Percentiles rank a stretch among this genome's conserved stretches.
Conservation (phyloP, 2,329 filamentous ascomycete species). For the Fusarium aywerte region DNA sequence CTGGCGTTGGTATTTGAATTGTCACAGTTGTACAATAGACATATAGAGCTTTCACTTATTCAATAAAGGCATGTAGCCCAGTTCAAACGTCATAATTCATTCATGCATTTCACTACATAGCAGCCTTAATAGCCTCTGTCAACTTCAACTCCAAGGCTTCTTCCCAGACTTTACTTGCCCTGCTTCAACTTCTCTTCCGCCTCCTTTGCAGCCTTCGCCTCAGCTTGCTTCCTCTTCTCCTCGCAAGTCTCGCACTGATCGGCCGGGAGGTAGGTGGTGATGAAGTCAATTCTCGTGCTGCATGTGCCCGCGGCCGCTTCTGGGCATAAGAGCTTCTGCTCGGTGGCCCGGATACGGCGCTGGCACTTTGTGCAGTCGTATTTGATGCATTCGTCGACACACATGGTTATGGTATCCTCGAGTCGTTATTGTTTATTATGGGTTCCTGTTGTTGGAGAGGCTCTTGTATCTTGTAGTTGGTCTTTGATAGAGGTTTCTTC, state of each 20-base stretch:
- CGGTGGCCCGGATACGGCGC: constrained; percentile 10
- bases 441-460: not conserved
- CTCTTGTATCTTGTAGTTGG: not conserved
- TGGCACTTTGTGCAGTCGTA: constrained; percentile 34
- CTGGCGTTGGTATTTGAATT: constrained; percentile 2
- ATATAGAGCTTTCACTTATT: not conserved
- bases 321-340: constrained; percentile 13
- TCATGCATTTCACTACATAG: not conserved
- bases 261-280: constrained; percentile 22
- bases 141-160: not conserved
- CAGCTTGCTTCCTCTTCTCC: constrained; percentile 5
- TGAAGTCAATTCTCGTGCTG: not conserved
- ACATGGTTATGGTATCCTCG: constrained; percentile 8
- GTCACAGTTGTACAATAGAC: constrained; percentile 2
- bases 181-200: not conserved
- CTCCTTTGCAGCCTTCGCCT: constrained; percentile 3
- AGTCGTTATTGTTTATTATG: not conserved
- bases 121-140: not conserved
- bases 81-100: not conserved
- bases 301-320: constrained; percentile 5
- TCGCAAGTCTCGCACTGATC: constrained; percentile 31
- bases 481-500: not conserved
- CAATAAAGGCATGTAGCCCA: not conserved
- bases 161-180: not conserved
- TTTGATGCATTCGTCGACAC: constrained; percentile 11